phyloP scores from a whole-genome alignment of 1,139 yeast genomes.

The Yamadazyma blattariae region DNA sequence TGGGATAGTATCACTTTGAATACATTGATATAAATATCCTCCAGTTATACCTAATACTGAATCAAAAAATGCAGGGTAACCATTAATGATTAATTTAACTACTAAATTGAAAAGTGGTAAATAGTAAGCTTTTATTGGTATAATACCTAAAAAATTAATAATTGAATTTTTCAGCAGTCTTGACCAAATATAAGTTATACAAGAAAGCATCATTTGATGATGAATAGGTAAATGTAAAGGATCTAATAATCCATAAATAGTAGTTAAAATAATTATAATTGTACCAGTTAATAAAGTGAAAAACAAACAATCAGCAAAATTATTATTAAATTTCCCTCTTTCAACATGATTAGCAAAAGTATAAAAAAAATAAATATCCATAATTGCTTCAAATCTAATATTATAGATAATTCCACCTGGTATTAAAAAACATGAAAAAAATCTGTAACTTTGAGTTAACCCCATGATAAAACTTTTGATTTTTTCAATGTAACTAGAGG shows the following conservation, averaged over 20 bases:
- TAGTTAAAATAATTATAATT: conserved; percentile 31
- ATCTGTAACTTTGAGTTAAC: conserved; percentile 37
- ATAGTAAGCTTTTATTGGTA: conserved; percentile 58
- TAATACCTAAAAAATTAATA: conserved; percentile 50
- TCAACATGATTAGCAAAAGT: conserved; percentile 57
- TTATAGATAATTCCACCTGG: conserved; percentile 32
- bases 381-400: conserved; percentile 43
- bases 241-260: conserved; percentile 25
- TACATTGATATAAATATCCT: conserved; percentile 59
- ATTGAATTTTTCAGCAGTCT: conserved; percentile 48
- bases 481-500: neutral
- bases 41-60: conserved; percentile 49
- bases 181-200: conserved; percentile 61
- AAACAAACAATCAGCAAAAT: conserved; percentile 56
- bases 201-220: conserved; percentile 45
- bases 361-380: conserved; percentile 57
- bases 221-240: conserved; percentile 21
- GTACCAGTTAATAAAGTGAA: conserved; percentile 51
- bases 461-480: conserved; percentile 1
- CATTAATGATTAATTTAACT: conserved; percentile 44
- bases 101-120: conserved; percentile 56
- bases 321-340: conserved; percentile 48
- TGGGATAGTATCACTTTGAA: conserved; percentile 53
- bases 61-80: conserved; percentile 35
- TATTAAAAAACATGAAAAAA: conserved; percentile 48